Evolutionary conservation across 768 basidiomycete genomes (phyloP).

Genomic region (Pisolithus orientalis): DNA sequence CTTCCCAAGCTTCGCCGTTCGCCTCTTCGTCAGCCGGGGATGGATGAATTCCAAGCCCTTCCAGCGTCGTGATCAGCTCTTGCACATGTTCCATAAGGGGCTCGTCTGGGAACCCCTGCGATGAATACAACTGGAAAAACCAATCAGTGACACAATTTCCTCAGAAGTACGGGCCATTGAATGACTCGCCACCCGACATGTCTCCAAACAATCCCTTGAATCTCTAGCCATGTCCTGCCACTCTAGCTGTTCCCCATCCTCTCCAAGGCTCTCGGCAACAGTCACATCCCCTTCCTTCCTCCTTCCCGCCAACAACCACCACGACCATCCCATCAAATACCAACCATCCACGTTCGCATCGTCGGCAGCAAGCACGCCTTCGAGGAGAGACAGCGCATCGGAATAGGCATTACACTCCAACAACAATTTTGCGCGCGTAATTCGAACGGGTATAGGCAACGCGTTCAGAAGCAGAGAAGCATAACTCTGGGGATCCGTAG

Average conservation of each 20-base stretch:
- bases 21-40: conserved; percentile 52
- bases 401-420: conserved; percentile 69
- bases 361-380: conserved; percentile 74
- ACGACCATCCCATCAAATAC: conserved; percentile 94
- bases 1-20: conserved; percentile 50
- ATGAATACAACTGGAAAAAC: conserved; percentile 52
- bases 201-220: conserved; percentile 74
- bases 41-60: conserved; percentile 57
- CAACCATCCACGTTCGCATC: conserved; percentile 87
- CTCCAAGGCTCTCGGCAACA: conserved; percentile 29
- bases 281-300: conserved; percentile 48
- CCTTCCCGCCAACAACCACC: conserved; percentile 76
- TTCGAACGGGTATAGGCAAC: conserved; percentile 60
- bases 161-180: background rate
- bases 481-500: conserved; percentile 24
- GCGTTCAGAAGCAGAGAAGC: conserved; percentile 26
- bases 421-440: conserved; percentile 74
- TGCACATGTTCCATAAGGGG: conserved; percentile 70
- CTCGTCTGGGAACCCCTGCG: conserved; percentile 67
- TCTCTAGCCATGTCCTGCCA: conserved; percentile 80
- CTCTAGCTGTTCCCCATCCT: conserved; percentile 38
- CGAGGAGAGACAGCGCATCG: conserved; percentile 68
- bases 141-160: conserved; percentile 2
- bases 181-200: conserved; percentile 64
- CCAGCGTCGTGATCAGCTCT: conserved; percentile 66